Base-by-base conservation (phyloP, 2,329 filamentous ascomycete genomes). In the Chrysoporthe deuterocubensis region DNA sequence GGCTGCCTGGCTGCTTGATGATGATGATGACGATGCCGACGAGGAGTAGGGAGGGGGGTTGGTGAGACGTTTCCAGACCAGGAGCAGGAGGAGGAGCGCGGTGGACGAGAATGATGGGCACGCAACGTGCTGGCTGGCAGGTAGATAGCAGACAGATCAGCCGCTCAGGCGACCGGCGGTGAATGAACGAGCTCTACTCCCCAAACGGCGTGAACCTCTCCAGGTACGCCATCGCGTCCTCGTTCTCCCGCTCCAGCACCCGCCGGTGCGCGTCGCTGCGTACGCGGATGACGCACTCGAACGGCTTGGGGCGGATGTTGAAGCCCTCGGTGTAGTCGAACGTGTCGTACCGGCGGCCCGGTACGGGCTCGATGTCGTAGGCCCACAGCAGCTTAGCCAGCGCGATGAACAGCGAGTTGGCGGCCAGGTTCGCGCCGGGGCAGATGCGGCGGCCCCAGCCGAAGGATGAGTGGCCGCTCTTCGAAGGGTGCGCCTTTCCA, bases 371-470 rank as follows among this genome's bases (percentile, higher is more conserved):
- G 58, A 78, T 73, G 44, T 79, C 73, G 65, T 83, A 84, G 0
- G 79, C 82, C 84, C 84, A 86, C 0, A 87, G 71, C 7, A 81
- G 61, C 54, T 78, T 78, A 6, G 80, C 74, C 43, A 80, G 71
- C 16, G 71, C 75, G 6, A 79, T 67, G 62, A 76, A 70, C 4
- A 74, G 61, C 63, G 69, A 72, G 37, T 71, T 71, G 4, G 66
- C 44, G 2, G 72, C 72, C 32, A 74, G 63, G 34, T 71, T 71
- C 43, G 70, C 69, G 4, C 72, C 72, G 3, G 71, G 78, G 9
- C 77, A 78, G 2, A 81, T 74, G 6, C 83, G 73, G 8, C 81
- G 74, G 0, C 83, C 82, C 71, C 81, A 83, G 0, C 82, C 82
- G 67, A 84, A 83, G n/a, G 70, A 71, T 63, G 81, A 84, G 70